Conservation (phyloP, 2,329 filamentous ascomycete genomes). For the Helotiales sp. region DNA sequence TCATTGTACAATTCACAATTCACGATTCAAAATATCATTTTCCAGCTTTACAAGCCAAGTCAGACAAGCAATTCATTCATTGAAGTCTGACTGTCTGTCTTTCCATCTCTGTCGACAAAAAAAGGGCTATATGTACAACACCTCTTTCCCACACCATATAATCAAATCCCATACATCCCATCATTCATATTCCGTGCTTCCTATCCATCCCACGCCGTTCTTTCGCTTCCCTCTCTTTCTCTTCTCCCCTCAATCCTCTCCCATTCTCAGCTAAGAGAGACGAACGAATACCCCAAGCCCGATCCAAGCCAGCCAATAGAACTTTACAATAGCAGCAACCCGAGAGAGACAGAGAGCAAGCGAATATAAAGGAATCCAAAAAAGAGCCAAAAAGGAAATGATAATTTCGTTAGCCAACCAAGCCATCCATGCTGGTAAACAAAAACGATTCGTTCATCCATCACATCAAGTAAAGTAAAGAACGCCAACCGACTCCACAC, state of each 20-base stretch:
- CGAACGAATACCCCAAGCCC: no score
- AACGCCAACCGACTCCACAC: conserved; percentile 41
- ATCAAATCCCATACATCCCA: background rate
- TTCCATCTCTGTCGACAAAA: background rate
- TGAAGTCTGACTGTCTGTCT: background rate
- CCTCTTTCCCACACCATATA: background rate
- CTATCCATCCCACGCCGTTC: no score
- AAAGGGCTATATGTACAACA: conserved; percentile 38
- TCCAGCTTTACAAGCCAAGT: background rate
- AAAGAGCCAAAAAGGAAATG: background rate
- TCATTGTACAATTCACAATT: no score
- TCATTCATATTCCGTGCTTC: background rate
- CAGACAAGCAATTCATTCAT: background rate
- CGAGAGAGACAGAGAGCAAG: background rate
- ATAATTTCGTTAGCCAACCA: conserved; percentile 15
- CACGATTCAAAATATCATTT: background rate
- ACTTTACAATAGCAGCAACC: conserved; percentile 35
- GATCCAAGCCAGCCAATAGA: conserved; percentile 27
- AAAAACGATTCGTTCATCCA: conserved; percentile 20
- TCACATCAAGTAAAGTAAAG: conserved; percentile 3
- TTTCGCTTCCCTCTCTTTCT: background rate
- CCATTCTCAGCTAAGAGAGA: conserved; percentile 17
- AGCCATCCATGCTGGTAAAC: conserved; percentile 36
- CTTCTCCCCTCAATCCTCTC: conserved; percentile 5
- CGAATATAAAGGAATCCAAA: conserved; percentile 18